Evolutionary conservation across 352 stramenopile genomes (phyloP), one percentile per base, ranked within the genome.

Genomic region (Phytophthora cryptogea): DNA sequence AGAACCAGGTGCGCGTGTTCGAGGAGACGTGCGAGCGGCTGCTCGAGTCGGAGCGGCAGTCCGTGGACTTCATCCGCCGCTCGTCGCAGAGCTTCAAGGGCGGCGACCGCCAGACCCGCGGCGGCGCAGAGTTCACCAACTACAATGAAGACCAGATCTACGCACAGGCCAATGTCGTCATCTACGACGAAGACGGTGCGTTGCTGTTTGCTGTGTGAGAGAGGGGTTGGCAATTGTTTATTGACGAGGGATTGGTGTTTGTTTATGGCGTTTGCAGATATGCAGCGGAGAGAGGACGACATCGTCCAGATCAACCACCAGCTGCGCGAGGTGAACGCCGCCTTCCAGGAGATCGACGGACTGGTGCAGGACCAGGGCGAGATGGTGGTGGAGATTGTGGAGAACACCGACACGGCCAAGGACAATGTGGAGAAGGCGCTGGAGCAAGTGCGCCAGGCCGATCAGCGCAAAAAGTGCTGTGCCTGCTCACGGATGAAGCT

Each of bases 221-320:
- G 30, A 39, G 20, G 8, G 35, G 14, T 10, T 44, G 27, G 40
- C 20, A 13, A 35, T 8, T 35, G 8, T 14, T 35, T 17, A 10
- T 53, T 27, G 36, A 13, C 11, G 42, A 9, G 27, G 10, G 16
- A 11, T 23, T 40, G 10, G 28, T 67, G 13, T 49, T 65, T 37
- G 17, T 47, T 59, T 23, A 4, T 55, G 40, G 16, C 53, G 27
- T 43, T 8, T 16, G 27, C 54, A 94, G 86, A 95, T 53, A 23
- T 95, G 31, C 79, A 83, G 28, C 73, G 84, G 46, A 70, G 86
- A 71, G 86, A 95, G 55, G 80, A 95, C 26, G 86, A 95, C 42
- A 95, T 95, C 43, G 76, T 95, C 54, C 86, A 94, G 49, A 95
- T 95, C 61, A 94, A 93, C 65, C 84, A 94, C 52, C 85, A 95